These are phyloP conservation scores for Lactarius deliciosus DNA, from an alignment of 768 basidiomycete genomes.

Conservation along the genomic window DNA sequence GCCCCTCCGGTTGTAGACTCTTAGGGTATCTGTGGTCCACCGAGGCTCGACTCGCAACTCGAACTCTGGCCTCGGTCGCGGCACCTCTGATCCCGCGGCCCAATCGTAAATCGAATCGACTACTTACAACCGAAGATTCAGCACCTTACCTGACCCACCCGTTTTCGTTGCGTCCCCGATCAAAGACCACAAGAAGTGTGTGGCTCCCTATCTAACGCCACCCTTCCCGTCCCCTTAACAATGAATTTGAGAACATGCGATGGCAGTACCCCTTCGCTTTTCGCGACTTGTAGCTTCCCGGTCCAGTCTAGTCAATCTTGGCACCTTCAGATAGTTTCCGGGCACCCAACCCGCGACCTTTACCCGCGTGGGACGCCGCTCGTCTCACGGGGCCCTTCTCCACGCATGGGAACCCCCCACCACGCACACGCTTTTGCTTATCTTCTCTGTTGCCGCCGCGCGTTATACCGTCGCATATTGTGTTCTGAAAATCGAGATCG, in stretches of 20 bases:
- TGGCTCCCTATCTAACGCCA: constrained; percentile 4
- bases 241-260: background rate
- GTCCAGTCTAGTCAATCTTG: background rate
- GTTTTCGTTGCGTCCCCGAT: constrained; percentile 1
- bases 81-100: constrained; percentile 28
- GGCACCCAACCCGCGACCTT: background rate
- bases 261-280: background rate
- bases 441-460: background rate
- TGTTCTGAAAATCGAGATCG: background rate
- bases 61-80: constrained; percentile 5
- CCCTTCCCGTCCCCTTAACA: background rate
- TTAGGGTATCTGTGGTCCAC: constrained; percentile 17
- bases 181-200: background rate
- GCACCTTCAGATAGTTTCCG: background rate
- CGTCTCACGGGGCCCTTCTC: background rate
- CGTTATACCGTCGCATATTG: background rate
- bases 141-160: background rate
- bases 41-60: constrained; percentile 17
- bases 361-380: background rate
- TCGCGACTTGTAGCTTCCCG: background rate
- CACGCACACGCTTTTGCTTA: background rate
- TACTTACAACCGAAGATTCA: background rate
- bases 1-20: constrained; percentile 14
- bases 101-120: constrained; percentile 23
- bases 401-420: background rate